Conservation (phyloP, 1,284 basidiomycete species). For the Pisolithus thermaeus region DNA sequence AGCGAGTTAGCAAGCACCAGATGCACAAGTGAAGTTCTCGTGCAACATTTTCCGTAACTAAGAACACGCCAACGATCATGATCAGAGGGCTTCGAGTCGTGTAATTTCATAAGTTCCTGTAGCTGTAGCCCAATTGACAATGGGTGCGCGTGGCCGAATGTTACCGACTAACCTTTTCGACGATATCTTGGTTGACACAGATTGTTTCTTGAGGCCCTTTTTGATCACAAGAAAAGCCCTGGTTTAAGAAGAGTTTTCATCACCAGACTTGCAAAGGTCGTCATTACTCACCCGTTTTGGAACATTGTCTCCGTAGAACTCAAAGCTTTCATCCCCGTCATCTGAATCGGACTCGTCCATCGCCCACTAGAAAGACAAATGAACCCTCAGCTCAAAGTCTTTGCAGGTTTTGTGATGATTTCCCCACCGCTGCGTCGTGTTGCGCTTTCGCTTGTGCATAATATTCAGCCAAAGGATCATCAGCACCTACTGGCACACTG, state of each 20-base stretch:
- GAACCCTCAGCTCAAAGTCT: not conserved
- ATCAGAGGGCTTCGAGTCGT: slow-evolving; percentile 48
- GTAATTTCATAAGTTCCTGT: slow-evolving; percentile 52
- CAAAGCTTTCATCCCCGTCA: slow-evolving; percentile 10
- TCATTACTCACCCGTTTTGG: slow-evolving; percentile 13
- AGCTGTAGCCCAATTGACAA: slow-evolving; percentile 38
- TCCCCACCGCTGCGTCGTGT: slow-evolving; percentile 36
- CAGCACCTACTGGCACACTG: slow-evolving; percentile 8
- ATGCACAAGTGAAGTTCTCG: not conserved
- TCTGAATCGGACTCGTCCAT: slow-evolving; percentile 22
- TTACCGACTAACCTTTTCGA: slow-evolving; percentile 50
- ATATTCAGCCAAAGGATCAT: slow-evolving; percentile 61
- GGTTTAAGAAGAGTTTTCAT: not conserved
- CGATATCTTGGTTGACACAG: slow-evolving; percentile 59
- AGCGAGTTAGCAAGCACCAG: slow-evolving; percentile 2
- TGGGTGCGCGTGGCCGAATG: not conserved
- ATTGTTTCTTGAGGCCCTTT: slow-evolving; percentile 28
- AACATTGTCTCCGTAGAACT: not conserved
- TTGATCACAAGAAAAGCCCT: slow-evolving; percentile 61
- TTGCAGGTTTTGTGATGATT: not conserved
- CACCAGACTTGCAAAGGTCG: not conserved
- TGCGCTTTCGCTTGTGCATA: slow-evolving; percentile 51
- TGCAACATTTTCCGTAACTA: slow-evolving; percentile 56
- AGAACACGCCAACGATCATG: slow-evolving; percentile 61
- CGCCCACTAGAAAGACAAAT: slow-evolving; percentile 15